A percentile compares a stretch with the other conserved stretches of the same genome.
phyloP scores from a whole-genome alignment of 2,329 filamentous ascomycete genomes.

The Cercospora beticola region DNA sequence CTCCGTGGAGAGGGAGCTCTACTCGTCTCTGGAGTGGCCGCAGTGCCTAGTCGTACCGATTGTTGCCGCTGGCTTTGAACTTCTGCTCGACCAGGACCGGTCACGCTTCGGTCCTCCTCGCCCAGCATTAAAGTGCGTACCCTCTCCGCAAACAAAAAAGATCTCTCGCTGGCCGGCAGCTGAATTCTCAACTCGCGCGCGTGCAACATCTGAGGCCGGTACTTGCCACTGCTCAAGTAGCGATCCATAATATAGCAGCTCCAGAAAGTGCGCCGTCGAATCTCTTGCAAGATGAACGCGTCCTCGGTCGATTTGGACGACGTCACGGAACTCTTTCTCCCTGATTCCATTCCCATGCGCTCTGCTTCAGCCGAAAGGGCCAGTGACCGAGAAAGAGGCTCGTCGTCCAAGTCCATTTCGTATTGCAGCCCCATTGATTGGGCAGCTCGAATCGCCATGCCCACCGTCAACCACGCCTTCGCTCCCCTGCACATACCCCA shows the following conservation, averaged over 20 bases:
- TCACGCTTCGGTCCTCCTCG: conserved; percentile 44
- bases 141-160: conserved; percentile 62
- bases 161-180: conserved; percentile 65
- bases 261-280: conserved; percentile 69
- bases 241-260: conserved; percentile 72
- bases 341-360: conserved; percentile 37
- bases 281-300: conserved; percentile 60
- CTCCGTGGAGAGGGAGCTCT: conserved; percentile 22
- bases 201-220: conserved; percentile 60
- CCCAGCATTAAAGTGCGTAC: conserved; percentile 53
- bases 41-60: conserved; percentile 40
- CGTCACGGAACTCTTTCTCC: conserved; percentile 33
- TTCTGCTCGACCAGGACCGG: conserved; percentile 40
- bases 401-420: conserved; percentile 48
- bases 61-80: conserved; percentile 48
- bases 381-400: conserved; percentile 40
- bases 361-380: conserved; percentile 42
- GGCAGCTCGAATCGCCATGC: conserved; percentile 59
- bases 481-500: conserved; percentile 65
- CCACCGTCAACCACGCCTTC: conserved; percentile 66
- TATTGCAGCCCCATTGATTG: conserved; percentile 62
- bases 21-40: conserved; percentile 25
- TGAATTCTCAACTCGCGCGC: conserved; percentile 63
- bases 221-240: conserved; percentile 64
- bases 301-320: conserved; percentile 32